Evolutionary conservation across 257 asterid species (phyloP).

Genomic region (Penstemon davidsonii): DNA sequence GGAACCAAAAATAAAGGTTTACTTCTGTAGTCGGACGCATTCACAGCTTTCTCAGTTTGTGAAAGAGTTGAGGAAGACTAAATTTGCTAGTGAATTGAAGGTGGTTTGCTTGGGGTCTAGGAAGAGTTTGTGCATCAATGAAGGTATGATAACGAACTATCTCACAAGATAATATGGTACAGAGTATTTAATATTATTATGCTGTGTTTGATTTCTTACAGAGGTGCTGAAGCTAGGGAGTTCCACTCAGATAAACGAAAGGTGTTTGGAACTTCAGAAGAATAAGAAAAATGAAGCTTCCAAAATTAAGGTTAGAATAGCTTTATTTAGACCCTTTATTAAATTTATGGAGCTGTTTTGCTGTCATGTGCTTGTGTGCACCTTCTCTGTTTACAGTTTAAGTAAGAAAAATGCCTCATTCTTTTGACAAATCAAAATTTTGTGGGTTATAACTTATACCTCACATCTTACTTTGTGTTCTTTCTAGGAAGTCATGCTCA

Average conservation of each 20-base stretch:
- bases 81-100: constrained; percentile 67
- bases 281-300: constrained; percentile 55
- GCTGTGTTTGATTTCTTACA: constrained; percentile 34
- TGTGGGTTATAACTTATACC: neutral
- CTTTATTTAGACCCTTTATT: constrained; percentile 11
- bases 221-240: constrained; percentile 78
- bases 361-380: constrained; percentile 7
- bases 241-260: constrained; percentile 73
- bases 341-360: neutral
- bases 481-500: neutral
- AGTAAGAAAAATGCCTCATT: neutral
- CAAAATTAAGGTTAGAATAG: constrained; percentile 60
- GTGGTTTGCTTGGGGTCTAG: constrained; percentile 91
- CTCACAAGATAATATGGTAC: constrained; percentile 4
- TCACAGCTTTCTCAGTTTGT: constrained; percentile 96
- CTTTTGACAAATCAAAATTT: constrained; percentile 16
- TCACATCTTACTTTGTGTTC: constrained; percentile 1
- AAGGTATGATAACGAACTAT: constrained; percentile 51
- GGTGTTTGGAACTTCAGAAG: constrained; percentile 92
- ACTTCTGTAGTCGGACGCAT: constrained; percentile 94
- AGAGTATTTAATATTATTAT: constrained; percentile 7
- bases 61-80: constrained; percentile 89
- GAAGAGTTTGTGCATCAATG: constrained; percentile 87
- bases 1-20: constrained; percentile 59
- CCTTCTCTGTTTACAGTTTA: neutral